A percentile compares a stretch with the other conserved stretches of the same genome.
Conservation (phyloP, 306 rosid species). For the Boehmeria nivea region DNA sequence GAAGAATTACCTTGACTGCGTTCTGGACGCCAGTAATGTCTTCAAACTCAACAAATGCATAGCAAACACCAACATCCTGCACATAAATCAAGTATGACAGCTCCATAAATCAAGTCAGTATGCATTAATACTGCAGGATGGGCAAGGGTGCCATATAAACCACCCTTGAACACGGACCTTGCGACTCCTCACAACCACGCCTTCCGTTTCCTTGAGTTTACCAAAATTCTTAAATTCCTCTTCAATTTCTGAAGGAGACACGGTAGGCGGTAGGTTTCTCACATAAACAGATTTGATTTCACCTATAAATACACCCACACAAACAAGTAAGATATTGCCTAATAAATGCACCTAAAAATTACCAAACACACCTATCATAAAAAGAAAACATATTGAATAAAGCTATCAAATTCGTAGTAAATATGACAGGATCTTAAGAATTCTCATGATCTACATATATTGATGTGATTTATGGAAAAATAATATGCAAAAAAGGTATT, state of each 20-base stretch:
- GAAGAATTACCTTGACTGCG: conserved; percentile 66
- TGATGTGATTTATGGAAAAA: too few relatives aligned
- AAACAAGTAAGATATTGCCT: background rate
- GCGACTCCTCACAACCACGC: conserved; percentile 89
- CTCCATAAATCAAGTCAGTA: conserved; percentile 7
- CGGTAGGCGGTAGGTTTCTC: conserved; percentile 72
- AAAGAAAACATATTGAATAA: background rate
- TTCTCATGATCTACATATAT: background rate
- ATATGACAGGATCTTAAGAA: background rate
- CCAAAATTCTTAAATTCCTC: conserved; percentile 82
- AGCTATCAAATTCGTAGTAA: background rate
- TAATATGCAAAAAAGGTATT: too few relatives aligned
- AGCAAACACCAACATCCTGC: conserved; percentile 97
- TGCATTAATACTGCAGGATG: conserved; percentile 4
- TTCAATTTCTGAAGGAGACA: conserved; percentile 74
- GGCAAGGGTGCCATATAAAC: conserved; percentile 8
- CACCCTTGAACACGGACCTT: conserved; percentile 44
- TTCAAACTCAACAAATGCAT: conserved; percentile 94
- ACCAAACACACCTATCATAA: background rate
- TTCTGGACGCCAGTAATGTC: conserved; percentile 77
- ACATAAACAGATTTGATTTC: conserved; percentile 92
- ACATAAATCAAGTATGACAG: conserved; percentile 23
- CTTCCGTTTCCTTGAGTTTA: conserved; percentile 65
- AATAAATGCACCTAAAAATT: background rate
- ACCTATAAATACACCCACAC: conserved; percentile 26